Percentiles rank a stretch among this genome's conserved stretches.
phyloP scores from a whole-genome alignment of 345 rosid genomes.

The Odontarrhena argentea region DNA sequence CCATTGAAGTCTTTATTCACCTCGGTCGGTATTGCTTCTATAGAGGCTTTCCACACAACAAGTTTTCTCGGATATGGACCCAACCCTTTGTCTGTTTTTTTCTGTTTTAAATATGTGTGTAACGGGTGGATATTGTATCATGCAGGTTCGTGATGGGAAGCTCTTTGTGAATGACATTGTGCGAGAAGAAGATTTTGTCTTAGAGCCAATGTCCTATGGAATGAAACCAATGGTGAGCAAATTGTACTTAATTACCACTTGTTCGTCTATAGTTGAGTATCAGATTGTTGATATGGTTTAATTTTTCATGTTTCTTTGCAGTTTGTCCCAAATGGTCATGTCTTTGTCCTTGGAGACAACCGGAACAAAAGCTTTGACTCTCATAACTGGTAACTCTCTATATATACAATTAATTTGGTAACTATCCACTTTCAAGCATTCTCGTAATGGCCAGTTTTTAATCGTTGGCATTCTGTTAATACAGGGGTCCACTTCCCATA shows the following conservation, averaged over 20 bases:
- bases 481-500: slow-evolving; percentile 86
- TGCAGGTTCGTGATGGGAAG: slow-evolving; percentile 72
- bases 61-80: slow-evolving; percentile 28
- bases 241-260: background rate
- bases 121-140: slow-evolving; percentile 17
- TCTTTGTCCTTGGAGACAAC: slow-evolving; percentile 91
- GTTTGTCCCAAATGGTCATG: slow-evolving; percentile 81
- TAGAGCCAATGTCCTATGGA: slow-evolving; percentile 71
- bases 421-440: slow-evolving; percentile 4
- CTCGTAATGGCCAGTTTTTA: slow-evolving; percentile 1
- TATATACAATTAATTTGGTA: background rate
- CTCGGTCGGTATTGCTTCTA: slow-evolving; percentile 30
- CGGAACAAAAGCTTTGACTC: slow-evolving; percentile 92
- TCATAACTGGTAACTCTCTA: slow-evolving; percentile 65
- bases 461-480: slow-evolving; percentile 1
- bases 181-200: slow-evolving; percentile 69
- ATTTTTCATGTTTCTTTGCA: slow-evolving; percentile 39
- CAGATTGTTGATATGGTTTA: slow-evolving; percentile 10
- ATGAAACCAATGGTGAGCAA: slow-evolving; percentile 67
- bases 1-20: slow-evolving; percentile 25
- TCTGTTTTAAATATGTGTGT: background rate
- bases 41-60: slow-evolving; percentile 18
- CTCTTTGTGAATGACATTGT: slow-evolving; percentile 67
- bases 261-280: slow-evolving; percentile 5
- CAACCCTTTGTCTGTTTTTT: background rate